phyloP scores from a whole-genome alignment of 164 flowering plant species.

The Berberis vulgaris region DNA sequence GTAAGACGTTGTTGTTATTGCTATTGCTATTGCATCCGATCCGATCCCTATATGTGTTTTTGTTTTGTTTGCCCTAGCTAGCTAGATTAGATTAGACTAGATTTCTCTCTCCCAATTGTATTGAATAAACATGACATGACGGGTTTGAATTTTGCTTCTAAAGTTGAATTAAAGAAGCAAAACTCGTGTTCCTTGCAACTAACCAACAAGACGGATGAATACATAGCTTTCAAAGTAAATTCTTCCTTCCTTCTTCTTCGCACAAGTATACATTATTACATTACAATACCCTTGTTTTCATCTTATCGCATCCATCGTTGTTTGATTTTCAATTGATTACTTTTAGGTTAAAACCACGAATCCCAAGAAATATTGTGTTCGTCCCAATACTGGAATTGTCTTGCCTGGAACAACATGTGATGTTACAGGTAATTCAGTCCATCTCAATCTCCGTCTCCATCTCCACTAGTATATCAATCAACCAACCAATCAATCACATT shows the following conservation, averaged over 20 bases:
- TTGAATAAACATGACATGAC: too few relatives aligned
- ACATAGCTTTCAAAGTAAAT: conserved; percentile 81
- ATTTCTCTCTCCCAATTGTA: neutral
- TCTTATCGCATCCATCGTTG: too few relatives aligned
- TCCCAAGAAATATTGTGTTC: conserved; percentile 23
- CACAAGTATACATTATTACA: neutral
- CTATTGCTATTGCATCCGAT: too few relatives aligned
- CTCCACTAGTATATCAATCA: too few relatives aligned
- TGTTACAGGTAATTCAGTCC: conserved; percentile 44
- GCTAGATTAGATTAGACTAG: conserved; percentile 3
- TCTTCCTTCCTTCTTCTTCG: neutral
- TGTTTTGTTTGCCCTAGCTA: neutral
- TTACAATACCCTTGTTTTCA: too few relatives aligned
- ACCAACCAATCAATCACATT: too few relatives aligned
- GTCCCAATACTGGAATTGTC: conserved; percentile 73
- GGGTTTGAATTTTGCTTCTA: too few relatives aligned
- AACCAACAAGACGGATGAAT: conserved; percentile 53
- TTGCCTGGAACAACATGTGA: conserved; percentile 51
- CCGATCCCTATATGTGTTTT: neutral
- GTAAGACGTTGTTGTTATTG: conserved; percentile 8
- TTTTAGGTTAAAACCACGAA: conserved; percentile 88
- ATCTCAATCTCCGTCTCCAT: too few relatives aligned
- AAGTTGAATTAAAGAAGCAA: conserved; percentile 82
- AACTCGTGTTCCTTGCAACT: conserved; percentile 74
- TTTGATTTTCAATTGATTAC: conserved; percentile 1